phyloP scores from a whole-genome alignment of 2,329 filamentous ascomycete species.

The Talaromyces sp. region DNA sequence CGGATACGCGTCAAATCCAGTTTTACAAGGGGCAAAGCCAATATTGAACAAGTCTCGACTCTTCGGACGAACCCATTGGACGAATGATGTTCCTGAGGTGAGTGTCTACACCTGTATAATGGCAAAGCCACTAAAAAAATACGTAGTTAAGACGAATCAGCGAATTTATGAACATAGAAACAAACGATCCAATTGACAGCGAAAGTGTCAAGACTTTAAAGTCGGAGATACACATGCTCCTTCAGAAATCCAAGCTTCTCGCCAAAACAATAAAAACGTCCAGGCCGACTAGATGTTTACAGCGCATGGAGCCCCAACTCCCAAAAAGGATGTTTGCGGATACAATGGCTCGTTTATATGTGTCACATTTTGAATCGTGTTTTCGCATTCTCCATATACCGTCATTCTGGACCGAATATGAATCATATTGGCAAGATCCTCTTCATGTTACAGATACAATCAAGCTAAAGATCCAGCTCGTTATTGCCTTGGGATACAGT shows the following conservation, averaged over 20 bases:
- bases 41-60: slow-evolving; percentile 3
- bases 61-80: slow-evolving; percentile 4
- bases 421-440: slow-evolving; percentile 8
- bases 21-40: not conserved
- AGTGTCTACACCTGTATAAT: not conserved
- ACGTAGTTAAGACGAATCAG: not conserved
- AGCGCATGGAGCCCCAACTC: not conserved
- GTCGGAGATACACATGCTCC: not conserved
- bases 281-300: not conserved
- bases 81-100: not conserved
- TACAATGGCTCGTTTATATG: not conserved
- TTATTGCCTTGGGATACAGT: slow-evolving; percentile 6
- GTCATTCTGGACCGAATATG: slow-evolving; percentile 4
- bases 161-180: not conserved
- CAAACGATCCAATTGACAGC: not conserved
- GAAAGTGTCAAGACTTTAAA: not conserved
- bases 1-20: not conserved
- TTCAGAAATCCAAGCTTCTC: slow-evolving; percentile 1
- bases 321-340: not conserved
- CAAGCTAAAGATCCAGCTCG: not conserved
- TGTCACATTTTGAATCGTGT: not conserved
- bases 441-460: not conserved
- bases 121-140: not conserved
- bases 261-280: not conserved
- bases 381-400: slow-evolving; percentile 10